Conservation (phyloP, 345 rosid genomes). For the Chamaenerion angustifolium region DNA sequence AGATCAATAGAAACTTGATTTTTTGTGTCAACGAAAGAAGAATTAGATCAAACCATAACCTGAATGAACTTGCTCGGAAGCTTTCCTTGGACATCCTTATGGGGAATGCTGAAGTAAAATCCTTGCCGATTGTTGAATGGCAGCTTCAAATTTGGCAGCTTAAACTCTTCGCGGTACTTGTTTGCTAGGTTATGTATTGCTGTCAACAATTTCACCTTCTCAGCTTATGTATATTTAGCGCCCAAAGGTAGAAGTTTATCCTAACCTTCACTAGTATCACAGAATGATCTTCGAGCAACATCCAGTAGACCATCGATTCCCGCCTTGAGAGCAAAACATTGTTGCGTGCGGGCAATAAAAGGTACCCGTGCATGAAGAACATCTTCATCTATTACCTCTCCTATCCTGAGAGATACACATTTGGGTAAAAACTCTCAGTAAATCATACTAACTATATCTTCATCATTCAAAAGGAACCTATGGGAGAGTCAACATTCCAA, state of each 20-base stretch:
- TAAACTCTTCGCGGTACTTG: conserved; percentile 78
- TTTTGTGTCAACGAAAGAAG: conserved; percentile 3
- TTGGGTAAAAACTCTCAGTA: not conserved
- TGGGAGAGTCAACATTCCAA: too few relatives aligned
- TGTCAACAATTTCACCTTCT: conserved; percentile 14
- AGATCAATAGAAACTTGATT: conserved; percentile 7
- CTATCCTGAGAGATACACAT: conserved; percentile 37
- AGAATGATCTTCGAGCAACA: conserved; percentile 85
- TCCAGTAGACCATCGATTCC: conserved; percentile 92
- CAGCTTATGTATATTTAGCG: not conserved
- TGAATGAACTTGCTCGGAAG: conserved; percentile 89
- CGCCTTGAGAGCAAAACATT: conserved; percentile 93
- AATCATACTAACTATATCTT: too few relatives aligned
- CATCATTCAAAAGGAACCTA: too few relatives aligned
- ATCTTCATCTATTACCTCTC: conserved; percentile 87
- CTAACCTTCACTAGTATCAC: conserved; percentile 92
- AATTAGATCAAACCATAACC: conserved; percentile 26
- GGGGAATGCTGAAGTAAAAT: conserved; percentile 90
- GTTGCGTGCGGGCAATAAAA: conserved; percentile 93
- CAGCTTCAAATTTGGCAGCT: conserved; percentile 75
- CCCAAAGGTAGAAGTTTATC: too few relatives aligned
- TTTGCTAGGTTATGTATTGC: conserved; percentile 88
- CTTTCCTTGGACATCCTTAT: conserved; percentile 74
- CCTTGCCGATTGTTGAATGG: conserved; percentile 96
- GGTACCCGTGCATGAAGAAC: conserved; percentile 94